Conservation (phyloP, 352 stramenopile species). For the Achlya hypogyna region DNA sequence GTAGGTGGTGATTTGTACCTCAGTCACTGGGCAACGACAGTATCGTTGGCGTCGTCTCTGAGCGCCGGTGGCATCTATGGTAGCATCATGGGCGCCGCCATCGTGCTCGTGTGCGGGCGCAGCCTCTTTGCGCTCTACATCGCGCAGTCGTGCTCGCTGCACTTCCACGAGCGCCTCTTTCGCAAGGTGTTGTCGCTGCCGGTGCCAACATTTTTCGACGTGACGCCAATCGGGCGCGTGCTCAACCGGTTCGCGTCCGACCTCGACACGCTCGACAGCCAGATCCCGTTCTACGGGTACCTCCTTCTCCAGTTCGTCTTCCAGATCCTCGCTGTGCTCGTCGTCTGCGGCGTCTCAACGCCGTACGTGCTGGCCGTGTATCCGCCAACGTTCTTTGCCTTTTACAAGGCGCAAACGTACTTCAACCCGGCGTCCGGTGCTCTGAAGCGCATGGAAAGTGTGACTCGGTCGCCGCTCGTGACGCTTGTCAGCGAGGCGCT, state of each 20-base stretch:
- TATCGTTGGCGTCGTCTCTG: neutral
- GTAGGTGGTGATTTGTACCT: neutral
- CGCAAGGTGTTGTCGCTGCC: constrained; percentile 33
- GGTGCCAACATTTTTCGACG: constrained; percentile 72
- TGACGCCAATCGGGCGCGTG: constrained; percentile 63
- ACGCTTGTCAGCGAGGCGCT: constrained; percentile 86
- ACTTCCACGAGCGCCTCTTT: constrained; percentile 13
- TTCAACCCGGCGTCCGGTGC: constrained; percentile 58
- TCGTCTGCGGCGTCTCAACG: constrained; percentile 50
- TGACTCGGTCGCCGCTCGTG: constrained; percentile 84
- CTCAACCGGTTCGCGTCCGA: constrained; percentile 73
- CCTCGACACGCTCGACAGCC: constrained; percentile 65
- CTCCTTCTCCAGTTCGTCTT: constrained; percentile 64
- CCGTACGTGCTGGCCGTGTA: constrained; percentile 45
- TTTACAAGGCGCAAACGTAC: constrained; percentile 44
- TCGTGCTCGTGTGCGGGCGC: constrained; percentile 26
- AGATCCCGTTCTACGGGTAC: constrained; percentile 51
- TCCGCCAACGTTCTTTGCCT: constrained; percentile 52
- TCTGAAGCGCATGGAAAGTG: constrained; percentile 50
- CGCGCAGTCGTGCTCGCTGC: neutral
- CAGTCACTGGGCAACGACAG: neutral
- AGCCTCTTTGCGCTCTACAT: constrained; percentile 9
- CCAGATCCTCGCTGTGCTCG: constrained; percentile 50
- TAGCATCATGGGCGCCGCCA: neutral
- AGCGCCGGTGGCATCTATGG: neutral